Evolutionary conservation across 2,329 filamentous ascomycete genomes (phyloP).

Genomic region (Clonostachys chloroleuca): DNA sequence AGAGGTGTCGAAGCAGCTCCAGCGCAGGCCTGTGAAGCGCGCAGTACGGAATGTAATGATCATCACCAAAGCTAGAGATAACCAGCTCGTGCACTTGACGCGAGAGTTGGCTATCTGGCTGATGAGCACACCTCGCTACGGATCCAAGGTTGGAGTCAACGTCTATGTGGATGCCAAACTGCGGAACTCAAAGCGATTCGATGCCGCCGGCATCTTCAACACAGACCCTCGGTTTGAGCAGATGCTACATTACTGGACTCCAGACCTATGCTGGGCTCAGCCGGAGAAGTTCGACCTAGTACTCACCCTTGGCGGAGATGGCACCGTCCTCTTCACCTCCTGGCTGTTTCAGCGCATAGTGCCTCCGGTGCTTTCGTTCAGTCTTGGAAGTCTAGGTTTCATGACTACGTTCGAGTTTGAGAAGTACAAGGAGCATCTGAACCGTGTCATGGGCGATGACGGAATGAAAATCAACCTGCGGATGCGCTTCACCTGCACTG

Average conservation of each 20-base stretch:
- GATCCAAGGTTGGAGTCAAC: conserved; percentile 84
- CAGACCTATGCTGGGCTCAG: conserved; percentile 88
- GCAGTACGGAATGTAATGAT: conserved; percentile 97
- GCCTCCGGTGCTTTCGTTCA: conserved; percentile 80
- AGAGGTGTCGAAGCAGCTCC: conserved; percentile 92
- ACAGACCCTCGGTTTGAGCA: conserved; percentile 72
- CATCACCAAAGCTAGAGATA: conserved; percentile 95
- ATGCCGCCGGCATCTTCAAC: conserved; percentile 65
- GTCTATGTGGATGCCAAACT: conserved; percentile 98
- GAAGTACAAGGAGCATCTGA: conserved; percentile 80
- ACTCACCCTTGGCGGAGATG: conserved; percentile 79
- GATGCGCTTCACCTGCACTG: conserved; percentile 98
- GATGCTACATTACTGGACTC: conserved; percentile 95
- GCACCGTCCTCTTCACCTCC: conserved; percentile 82
- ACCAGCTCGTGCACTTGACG: conserved; percentile 84
- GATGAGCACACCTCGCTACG: conserved; percentile 83
- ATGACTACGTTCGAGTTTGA: conserved; percentile 85
- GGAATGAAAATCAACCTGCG: conserved; percentile 97
- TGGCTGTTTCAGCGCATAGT: conserved; percentile 92
- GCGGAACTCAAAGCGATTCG: conserved; percentile 81
- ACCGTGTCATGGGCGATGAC: conserved; percentile 85
- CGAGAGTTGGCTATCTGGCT: conserved; percentile 86
- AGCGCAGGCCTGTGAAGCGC: conserved; percentile 85
- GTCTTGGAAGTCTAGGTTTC: conserved; percentile 81
- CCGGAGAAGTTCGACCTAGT: conserved; percentile 97